A percentile compares a stretch with the other conserved stretches of the same genome.
phyloP scores from a whole-genome alignment of 1,139 yeast species.

The Candida albicans region DNA sequence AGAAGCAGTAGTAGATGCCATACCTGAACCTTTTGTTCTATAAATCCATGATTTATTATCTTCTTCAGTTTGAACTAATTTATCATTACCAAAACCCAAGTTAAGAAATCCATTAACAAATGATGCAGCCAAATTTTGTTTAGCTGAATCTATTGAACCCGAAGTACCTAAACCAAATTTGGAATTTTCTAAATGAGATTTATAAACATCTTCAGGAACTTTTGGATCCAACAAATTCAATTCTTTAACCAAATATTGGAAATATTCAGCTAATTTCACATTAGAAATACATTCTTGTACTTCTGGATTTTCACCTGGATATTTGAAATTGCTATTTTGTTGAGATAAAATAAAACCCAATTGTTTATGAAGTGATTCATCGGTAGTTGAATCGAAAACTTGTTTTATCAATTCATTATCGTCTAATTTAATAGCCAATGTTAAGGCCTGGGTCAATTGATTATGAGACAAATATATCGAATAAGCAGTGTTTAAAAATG shows the following conservation, averaged over 20 bases:
- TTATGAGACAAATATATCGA: conserved; percentile 78
- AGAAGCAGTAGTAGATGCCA: conserved; percentile 92
- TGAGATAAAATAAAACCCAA: conserved; percentile 86
- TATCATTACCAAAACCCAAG: conserved; percentile 87
- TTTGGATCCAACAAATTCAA: conserved; percentile 86
- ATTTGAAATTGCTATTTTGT: conserved; percentile 77
- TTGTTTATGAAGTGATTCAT: conserved; percentile 78
- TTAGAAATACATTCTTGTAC: conserved; percentile 88
- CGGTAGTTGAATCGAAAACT: conserved; percentile 75
- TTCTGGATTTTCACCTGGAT: conserved; percentile 63
- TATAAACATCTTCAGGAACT: conserved; percentile 93
- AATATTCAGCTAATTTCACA: conserved; percentile 75
- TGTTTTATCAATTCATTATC: conserved; percentile 74
- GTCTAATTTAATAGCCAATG: conserved; percentile 86
- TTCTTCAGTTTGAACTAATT: conserved; percentile 70
- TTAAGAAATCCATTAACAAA: conserved; percentile 92
- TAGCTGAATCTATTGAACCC: conserved; percentile 85
- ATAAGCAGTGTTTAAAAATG: conserved; percentile 89
- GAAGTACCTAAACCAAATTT: conserved; percentile 57
- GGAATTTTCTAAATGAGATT: conserved; percentile 79
- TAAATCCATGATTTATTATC: conserved; percentile 83
- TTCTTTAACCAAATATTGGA: conserved; percentile 77
- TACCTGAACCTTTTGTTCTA: conserved; percentile 89
- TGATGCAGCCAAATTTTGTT: conserved; percentile 92
- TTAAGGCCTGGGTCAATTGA: conserved; percentile 85